A percentile compares a stretch with the other conserved stretches of the same genome.
Evolutionary conservation across 1,284 basidiomycete genomes (phyloP).

Genomic region (Rhodotorula mucilaginosa): DNA sequence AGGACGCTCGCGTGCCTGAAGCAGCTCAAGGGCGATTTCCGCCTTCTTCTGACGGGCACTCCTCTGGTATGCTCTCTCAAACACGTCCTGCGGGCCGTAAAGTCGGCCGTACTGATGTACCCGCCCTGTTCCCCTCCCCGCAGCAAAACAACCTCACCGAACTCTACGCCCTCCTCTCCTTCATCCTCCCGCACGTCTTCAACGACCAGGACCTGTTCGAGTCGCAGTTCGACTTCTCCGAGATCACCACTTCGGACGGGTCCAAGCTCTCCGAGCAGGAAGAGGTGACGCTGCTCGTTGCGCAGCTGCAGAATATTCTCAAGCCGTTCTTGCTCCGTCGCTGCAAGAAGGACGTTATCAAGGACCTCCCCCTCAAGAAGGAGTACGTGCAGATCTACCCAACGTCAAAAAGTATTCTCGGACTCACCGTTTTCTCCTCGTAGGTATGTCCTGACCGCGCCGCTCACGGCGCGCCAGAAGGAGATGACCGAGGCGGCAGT

Average conservation of each 20-base stretch:
- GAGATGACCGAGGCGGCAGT: slow-evolving; percentile 68
- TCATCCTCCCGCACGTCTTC: slow-evolving; percentile 89
- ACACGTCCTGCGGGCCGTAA: not conserved
- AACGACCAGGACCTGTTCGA: slow-evolving; percentile 63
- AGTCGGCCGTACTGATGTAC: not conserved
- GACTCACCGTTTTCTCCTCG: not conserved
- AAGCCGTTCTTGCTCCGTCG: slow-evolving; percentile 93
- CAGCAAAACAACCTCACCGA: slow-evolving; percentile 86
- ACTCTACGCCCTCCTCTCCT: slow-evolving; percentile 92
- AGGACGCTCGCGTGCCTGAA: slow-evolving; percentile 12
- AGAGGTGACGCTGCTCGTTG: slow-evolving; percentile 58
- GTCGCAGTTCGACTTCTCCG: slow-evolving; percentile 66
- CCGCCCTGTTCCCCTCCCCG: not conserved
- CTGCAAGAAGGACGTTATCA: slow-evolving; percentile 86
- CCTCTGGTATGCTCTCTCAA: slow-evolving; percentile 13
- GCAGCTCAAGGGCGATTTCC: slow-evolving; percentile 16
- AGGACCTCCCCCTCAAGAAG: slow-evolving; percentile 58
- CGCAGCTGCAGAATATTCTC: slow-evolving; percentile 81
- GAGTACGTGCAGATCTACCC: slow-evolving; percentile 50
- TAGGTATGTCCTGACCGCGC: slow-evolving; percentile 77
- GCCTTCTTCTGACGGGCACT: slow-evolving; percentile 39
- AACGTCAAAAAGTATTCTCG: too few relatives aligned
- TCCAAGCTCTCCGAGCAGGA: slow-evolving; percentile 42
- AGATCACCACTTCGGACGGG: slow-evolving; percentile 32
- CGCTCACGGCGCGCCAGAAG: slow-evolving; percentile 74